Percentiles rank a stretch among this genome's conserved stretches.
Evolutionary conservation across 108 stramenopile species (phyloP).

Genomic region (Nitzschia sp.): DNA sequence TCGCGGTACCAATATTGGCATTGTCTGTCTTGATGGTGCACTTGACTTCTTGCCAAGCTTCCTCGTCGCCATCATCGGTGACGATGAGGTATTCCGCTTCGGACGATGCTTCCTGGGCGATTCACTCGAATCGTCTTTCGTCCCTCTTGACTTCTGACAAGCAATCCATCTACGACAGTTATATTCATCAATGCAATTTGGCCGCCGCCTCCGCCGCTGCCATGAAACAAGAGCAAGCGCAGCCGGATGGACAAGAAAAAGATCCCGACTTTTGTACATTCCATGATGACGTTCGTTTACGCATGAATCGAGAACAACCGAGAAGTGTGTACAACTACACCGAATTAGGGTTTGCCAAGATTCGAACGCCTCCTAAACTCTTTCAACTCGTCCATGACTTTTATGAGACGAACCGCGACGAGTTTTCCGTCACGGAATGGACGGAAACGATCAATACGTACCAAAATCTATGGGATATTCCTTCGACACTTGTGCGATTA

Average conservation of each 20-base stretch:
- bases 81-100: conserved; percentile 9
- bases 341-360: conserved; percentile 60
- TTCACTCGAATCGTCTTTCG: conserved; percentile 26
- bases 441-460: conserved; percentile 37
- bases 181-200: conserved; percentile 21
- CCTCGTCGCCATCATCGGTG: no score
- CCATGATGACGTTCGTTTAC: conserved; percentile 27
- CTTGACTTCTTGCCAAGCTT: no score
- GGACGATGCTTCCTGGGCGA: conserved; percentile 45
- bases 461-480: conserved; percentile 66
- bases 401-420: conserved; percentile 53
- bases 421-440: conserved; percentile 23
- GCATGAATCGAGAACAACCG: conserved; percentile 70
- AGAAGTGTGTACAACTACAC: conserved; percentile 66
- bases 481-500: conserved; percentile 33
- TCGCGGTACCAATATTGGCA: no score
- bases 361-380: conserved; percentile 54
- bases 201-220: no score
- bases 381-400: conserved; percentile 50
- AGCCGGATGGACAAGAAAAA: neutral
- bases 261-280: neutral
- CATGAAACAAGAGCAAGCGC: no score
- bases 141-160: conserved; percentile 24
- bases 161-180: conserved; percentile 33
- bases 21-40: no score